phyloP scores from a whole-genome alignment of 805 yeast genomes.

The Candida caryicola region DNA sequence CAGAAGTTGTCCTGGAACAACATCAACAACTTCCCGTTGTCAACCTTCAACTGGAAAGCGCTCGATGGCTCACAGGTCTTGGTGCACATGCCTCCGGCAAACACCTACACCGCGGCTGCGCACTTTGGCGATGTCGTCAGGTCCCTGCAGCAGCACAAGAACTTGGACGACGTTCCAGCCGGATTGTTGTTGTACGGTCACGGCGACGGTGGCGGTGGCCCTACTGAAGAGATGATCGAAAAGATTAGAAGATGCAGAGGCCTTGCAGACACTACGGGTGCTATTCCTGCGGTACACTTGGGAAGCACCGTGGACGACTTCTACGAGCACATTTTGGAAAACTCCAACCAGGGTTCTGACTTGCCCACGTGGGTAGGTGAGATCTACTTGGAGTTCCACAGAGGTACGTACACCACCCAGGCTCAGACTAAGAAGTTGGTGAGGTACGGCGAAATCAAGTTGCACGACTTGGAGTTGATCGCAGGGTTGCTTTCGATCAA shows the following conservation, averaged over 20 bases:
- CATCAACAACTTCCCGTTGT: slow-evolving; percentile 83
- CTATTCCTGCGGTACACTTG: slow-evolving; percentile 75
- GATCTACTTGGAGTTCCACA: slow-evolving; percentile 88
- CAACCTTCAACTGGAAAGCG: slow-evolving; percentile 94
- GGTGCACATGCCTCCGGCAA: slow-evolving; percentile 97
- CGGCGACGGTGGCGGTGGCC: slow-evolving; percentile 99
- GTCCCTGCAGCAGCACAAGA: slow-evolving; percentile 77
- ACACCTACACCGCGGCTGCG: slow-evolving; percentile 92
- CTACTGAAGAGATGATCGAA: slow-evolving; percentile 89
- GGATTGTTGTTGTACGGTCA: slow-evolving; percentile 84
- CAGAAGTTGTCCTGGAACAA: slow-evolving; percentile 97
- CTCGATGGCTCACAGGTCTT: slow-evolving; percentile 90
- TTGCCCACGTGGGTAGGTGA: slow-evolving; percentile 93
- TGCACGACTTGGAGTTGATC: slow-evolving; percentile 82
- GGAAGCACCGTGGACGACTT: slow-evolving; percentile 81
- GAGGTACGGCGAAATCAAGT: slow-evolving; percentile 68
- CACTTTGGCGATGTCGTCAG: slow-evolving; percentile 90
- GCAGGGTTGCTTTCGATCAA: slow-evolving; percentile 73
- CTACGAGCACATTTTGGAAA: slow-evolving; percentile 60
- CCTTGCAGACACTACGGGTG: slow-evolving; percentile 72
- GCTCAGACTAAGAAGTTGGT: slow-evolving; percentile 80
- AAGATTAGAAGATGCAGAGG: slow-evolving; percentile 91
- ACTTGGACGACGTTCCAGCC: slow-evolving; percentile 73
- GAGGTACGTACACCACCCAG: slow-evolving; percentile 96
- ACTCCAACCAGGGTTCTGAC: slow-evolving; percentile 60